These are phyloP conservation scores for Cryptococcus neoformans DNA, from an alignment of 1,284 basidiomycete species.

Conservation along the genomic window DNA sequence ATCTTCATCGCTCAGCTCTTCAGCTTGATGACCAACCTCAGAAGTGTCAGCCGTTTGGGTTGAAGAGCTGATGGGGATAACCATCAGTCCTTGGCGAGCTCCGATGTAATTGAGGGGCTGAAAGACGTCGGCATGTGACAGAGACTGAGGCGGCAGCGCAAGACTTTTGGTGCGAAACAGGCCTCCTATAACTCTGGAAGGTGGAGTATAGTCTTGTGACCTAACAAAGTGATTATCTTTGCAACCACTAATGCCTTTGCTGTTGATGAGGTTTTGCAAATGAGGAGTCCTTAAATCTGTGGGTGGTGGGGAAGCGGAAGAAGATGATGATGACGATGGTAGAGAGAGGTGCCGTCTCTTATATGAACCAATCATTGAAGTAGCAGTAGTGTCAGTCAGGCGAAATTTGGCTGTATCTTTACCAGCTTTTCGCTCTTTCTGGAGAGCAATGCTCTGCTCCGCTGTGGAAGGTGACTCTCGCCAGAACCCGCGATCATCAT, in stretches of 20 bases:
- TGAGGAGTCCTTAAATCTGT: constrained; percentile 2
- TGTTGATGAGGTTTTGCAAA: neutral
- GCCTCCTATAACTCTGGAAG: neutral
- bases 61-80: neutral
- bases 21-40: neutral
- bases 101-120: neutral
- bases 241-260: neutral
- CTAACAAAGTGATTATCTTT: neutral
- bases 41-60: neutral
- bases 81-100: no score
- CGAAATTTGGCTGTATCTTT: no score
- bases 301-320: neutral
- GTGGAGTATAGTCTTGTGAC: neutral
- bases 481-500: neutral
- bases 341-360: constrained; percentile 1
- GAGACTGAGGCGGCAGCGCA: neutral
- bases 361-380: neutral
- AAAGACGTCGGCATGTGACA: constrained; percentile 4
- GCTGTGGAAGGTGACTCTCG: no score
- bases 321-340: neutral
- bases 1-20: neutral
- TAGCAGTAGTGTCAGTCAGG: neutral
- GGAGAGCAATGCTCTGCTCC: no score
- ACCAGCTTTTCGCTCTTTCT: no score
- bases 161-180: neutral